Conservation (phyloP, 106 monocot genomes). For the Dendrobium officinale region DNA sequence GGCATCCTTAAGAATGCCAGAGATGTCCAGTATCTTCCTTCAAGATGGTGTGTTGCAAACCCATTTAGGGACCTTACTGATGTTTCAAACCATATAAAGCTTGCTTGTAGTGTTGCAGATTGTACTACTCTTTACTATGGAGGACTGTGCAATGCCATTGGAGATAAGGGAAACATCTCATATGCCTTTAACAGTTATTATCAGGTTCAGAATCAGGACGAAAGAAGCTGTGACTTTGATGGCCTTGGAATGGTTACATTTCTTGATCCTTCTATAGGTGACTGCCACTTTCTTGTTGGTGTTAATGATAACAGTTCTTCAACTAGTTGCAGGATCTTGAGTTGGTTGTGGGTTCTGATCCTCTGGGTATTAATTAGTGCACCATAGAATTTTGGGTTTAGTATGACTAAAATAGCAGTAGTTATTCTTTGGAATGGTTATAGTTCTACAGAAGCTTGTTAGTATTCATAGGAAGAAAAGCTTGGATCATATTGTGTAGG, state of each 20-base stretch:
- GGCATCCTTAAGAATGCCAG: constrained; percentile 62
- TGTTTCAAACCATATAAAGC: constrained; percentile 57
- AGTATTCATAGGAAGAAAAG: not conserved
- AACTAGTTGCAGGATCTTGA: constrained; percentile 20
- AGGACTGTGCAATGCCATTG: constrained; percentile 75
- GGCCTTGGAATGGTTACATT: constrained; percentile 89
- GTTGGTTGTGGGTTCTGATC: constrained; percentile 28
- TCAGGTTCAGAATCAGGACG: constrained; percentile 67
- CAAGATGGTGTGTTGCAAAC: constrained; percentile 80
- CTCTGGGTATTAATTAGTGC: constrained; percentile 30
- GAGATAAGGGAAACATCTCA: constrained; percentile 62
- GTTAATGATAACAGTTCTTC: constrained; percentile 36
- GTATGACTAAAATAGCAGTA: not conserved
- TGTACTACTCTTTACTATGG: constrained; percentile 73
- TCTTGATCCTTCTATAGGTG: constrained; percentile 76
- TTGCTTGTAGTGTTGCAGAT: constrained; percentile 66
- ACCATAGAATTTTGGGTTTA: constrained; percentile 6
- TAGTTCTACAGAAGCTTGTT: not conserved
- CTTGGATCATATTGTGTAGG: not conserved
- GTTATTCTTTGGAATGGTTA: not conserved
- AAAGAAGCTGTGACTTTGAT: constrained; percentile 78
- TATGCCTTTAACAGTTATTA: constrained; percentile 91
- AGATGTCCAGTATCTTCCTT: constrained; percentile 56
- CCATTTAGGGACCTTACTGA: constrained; percentile 34
- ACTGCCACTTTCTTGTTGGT: constrained; percentile 65